These are phyloP conservation scores for Dothistroma pini DNA, from an alignment of 2,329 filamentous ascomycete species.

Conservation along the genomic window DNA sequence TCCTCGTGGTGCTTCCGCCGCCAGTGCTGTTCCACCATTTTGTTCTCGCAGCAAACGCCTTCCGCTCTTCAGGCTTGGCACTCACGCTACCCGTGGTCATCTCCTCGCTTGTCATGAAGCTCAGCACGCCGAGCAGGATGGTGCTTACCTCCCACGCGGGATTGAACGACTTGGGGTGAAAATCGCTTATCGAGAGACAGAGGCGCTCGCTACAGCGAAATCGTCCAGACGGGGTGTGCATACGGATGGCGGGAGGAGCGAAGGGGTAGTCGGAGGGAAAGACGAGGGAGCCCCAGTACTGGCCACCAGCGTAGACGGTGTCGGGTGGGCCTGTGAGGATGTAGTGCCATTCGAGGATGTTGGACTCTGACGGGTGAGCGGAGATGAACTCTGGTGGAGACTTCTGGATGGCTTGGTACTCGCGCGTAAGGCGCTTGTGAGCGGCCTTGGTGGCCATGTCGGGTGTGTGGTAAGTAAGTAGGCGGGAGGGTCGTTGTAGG, in stretches of 20 bases:
- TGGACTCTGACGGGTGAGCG: conserved; percentile 34
- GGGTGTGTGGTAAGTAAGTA: neutral
- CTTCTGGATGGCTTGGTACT: conserved; percentile 36
- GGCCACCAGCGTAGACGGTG: conserved; percentile 89
- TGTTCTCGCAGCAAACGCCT: conserved; percentile 69
- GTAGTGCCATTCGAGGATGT: conserved; percentile 39
- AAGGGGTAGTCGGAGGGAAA: conserved; percentile 98
- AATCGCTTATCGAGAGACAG: conserved; percentile 94
- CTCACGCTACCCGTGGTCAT: conserved; percentile 94
- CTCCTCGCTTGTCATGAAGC: conserved; percentile 98
- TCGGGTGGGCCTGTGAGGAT: conserved; percentile 91
- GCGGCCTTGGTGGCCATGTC: conserved; percentile 39
- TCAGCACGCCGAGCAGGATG: conserved; percentile 87
- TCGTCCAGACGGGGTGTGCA: conserved; percentile 95
- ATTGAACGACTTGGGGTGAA: conserved; percentile 97
- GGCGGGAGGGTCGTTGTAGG: too few species aligned
- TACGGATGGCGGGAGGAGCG: conserved; percentile 92
- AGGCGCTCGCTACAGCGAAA: conserved; percentile 91
- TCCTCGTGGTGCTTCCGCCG: conserved; percentile 64
- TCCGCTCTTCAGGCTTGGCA: conserved; percentile 71
- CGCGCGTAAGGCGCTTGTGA: conserved; percentile 38
- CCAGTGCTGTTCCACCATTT: conserved; percentile 98
- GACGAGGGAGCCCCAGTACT: conserved; percentile 96
- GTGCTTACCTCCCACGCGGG: conserved; percentile 98
- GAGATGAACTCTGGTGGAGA: conserved; percentile 35